Evolutionary conservation across 805 yeast species (phyloP).

Genomic region (Saccharomycopsis malanga): DNA sequence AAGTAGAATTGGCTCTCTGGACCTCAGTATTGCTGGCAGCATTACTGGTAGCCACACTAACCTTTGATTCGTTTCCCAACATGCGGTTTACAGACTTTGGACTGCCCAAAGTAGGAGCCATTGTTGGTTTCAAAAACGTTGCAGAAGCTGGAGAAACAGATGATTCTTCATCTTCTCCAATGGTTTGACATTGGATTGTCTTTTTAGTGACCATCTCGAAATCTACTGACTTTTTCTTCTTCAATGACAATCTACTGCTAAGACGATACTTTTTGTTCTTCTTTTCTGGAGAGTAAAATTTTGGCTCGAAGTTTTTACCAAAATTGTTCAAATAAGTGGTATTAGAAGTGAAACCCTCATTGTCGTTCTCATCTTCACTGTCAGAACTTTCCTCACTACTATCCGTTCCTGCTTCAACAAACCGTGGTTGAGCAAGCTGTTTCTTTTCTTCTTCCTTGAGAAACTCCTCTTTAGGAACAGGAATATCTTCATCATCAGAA

Average conservation of each 20-base stretch:
- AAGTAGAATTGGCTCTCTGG: background rate
- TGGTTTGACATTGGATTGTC: background rate
- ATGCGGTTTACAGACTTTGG: background rate
- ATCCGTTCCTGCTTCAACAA: background rate
- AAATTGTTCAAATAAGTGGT: slow-evolving; percentile 10
- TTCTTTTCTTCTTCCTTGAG: background rate
- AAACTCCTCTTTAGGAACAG: slow-evolving; percentile 20
- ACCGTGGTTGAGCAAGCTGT: background rate
- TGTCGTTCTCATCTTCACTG: background rate
- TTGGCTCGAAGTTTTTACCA: slow-evolving; percentile 17
- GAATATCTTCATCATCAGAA: slow-evolving; percentile 21
- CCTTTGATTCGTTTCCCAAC: background rate
- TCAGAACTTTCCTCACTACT: background rate
- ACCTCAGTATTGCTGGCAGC: background rate
- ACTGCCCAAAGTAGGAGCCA: background rate
- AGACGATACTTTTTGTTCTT: slow-evolving; percentile 2
- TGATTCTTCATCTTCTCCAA: background rate
- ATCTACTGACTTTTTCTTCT: slow-evolving; percentile 8
- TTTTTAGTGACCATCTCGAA: slow-evolving; percentile 18
- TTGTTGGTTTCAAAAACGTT: too few species aligned
- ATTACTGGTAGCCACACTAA: background rate
- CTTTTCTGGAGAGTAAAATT: slow-evolving; percentile 13
- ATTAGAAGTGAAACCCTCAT: background rate
- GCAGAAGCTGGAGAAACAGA: background rate
- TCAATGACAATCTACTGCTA: slow-evolving; percentile 9